Percentiles rank a stretch among this genome's conserved stretches.
These are phyloP conservation scores for Trametes hirsuta DNA, from an alignment of 1,284 basidiomycete genomes.

Conservation along the genomic window DNA sequence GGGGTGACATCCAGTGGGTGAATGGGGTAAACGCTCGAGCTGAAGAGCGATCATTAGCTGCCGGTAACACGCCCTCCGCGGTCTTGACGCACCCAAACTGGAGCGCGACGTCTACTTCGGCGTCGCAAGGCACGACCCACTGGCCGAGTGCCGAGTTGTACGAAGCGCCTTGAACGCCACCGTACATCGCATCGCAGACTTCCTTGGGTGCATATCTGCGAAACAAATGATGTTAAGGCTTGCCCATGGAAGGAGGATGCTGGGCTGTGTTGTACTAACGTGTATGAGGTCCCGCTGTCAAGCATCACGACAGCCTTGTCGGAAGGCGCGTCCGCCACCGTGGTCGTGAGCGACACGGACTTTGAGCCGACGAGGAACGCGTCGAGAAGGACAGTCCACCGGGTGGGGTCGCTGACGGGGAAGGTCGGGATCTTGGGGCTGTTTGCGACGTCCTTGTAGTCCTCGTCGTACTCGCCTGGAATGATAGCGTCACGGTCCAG, in stretches of 20 bases:
- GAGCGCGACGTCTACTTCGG: conserved; percentile 74
- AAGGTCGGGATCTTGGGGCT: conserved; percentile 67
- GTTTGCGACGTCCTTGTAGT: conserved; percentile 59
- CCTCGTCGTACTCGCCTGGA: conserved; percentile 65
- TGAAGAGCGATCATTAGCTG: conserved; percentile 30
- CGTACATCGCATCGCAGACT: conserved; percentile 69
- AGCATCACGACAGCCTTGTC: conserved; percentile 73
- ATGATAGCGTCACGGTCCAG: neutral
- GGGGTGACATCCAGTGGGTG: conserved; percentile 76
- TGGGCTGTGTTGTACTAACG: conserved; percentile 48
- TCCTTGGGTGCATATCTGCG: conserved; percentile 64
- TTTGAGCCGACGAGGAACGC: conserved; percentile 60
- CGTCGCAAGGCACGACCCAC: conserved; percentile 72
- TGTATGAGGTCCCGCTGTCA: conserved; percentile 79
- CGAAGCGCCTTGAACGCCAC: conserved; percentile 57
- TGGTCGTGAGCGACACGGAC: conserved; percentile 54
- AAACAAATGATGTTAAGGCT: conserved; percentile 9
- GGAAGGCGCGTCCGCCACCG: conserved; percentile 57
- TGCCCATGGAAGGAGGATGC: neutral
- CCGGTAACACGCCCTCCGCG: neutral
- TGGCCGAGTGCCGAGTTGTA: conserved; percentile 53
- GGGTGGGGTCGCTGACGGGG: conserved; percentile 59
- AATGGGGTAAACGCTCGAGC: conserved; percentile 68
- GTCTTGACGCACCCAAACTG: conserved; percentile 62
- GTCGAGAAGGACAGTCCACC: conserved; percentile 79